These are phyloP conservation scores for Ascochyta pisi DNA, from an alignment of 2,329 filamentous ascomycete genomes.

Conservation along the genomic window DNA sequence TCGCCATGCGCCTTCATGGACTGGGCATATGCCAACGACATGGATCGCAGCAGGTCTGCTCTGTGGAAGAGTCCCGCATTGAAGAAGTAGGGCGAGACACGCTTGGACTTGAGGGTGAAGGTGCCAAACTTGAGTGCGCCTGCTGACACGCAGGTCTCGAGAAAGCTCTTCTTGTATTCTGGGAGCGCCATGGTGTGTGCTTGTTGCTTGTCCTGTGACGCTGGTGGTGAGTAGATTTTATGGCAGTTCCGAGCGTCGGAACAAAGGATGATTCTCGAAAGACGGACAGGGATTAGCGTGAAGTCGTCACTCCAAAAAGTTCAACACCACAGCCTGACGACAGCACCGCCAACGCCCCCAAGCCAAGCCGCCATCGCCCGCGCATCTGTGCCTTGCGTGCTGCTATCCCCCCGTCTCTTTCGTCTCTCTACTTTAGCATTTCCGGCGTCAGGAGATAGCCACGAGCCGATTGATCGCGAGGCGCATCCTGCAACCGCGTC, in stretches of 20 bases:
- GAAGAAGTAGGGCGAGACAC: slow-evolving; percentile 95
- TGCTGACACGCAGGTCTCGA: slow-evolving; percentile 71
- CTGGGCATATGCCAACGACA: slow-evolving; percentile 80
- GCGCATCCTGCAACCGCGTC: slow-evolving; percentile 28
- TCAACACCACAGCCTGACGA: slow-evolving; percentile 29
- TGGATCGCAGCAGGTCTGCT: slow-evolving; percentile 76
- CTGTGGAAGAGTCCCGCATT: slow-evolving; percentile 92
- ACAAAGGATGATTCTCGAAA: slow-evolving; percentile 27
- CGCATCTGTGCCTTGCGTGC: slow-evolving; percentile 32
- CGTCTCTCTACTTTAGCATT: slow-evolving; percentile 21
- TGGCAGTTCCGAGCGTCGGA: slow-evolving; percentile 41
- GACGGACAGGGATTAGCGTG: slow-evolving; percentile 11
- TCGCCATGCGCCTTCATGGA: slow-evolving; percentile 58
- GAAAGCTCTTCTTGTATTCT: slow-evolving; percentile 70
- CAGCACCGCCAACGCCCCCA: slow-evolving; percentile 27
- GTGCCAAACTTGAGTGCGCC: slow-evolving; percentile 80
- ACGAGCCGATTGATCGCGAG: slow-evolving; percentile 25
- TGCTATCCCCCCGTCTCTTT: slow-evolving; percentile 12
- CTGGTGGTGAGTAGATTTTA: background rate
- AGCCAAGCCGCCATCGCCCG: slow-evolving; percentile 33
- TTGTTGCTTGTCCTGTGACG: background rate
- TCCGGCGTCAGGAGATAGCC: slow-evolving; percentile 28
- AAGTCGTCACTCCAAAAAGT: slow-evolving; percentile 40
- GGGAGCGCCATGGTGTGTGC: slow-evolving; percentile 38
- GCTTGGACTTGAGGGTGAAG: slow-evolving; percentile 91